Conservation (phyloP, 2,329 filamentous ascomycete genomes). For the Talaromyces funiculosus region DNA sequence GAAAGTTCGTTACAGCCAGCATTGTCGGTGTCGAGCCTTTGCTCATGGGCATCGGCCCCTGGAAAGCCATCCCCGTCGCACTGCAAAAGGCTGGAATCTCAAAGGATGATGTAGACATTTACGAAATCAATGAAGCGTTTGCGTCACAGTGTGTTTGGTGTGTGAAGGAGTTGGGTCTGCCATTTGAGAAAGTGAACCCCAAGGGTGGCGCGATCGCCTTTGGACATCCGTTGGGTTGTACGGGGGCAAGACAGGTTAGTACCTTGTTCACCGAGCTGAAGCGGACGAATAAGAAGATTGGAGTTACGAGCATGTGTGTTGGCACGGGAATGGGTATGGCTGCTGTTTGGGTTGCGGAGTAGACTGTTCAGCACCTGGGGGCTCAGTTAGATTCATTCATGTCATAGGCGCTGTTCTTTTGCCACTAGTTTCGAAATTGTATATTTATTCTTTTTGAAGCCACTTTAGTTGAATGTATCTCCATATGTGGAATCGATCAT, state of each 20-base stretch:
- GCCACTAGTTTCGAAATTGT: background rate
- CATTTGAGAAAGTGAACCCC: constrained; percentile 85
- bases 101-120: constrained; percentile 91
- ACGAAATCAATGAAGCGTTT: constrained; percentile 99
- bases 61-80: constrained; percentile 90
- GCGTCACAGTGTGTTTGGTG: constrained; percentile 93
- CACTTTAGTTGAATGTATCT: too few species aligned
- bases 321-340: constrained; percentile 98
- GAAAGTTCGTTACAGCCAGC: constrained; percentile 83
- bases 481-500: background rate
- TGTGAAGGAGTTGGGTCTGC: constrained; percentile 77
- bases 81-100: constrained; percentile 79
- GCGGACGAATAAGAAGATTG: constrained; percentile 76
- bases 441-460: background rate
- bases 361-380: constrained; percentile 26
- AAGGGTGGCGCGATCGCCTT: constrained; percentile 97
- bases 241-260: constrained; percentile 86
- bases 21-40: constrained; percentile 86
- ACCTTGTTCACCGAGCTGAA: constrained; percentile 86
- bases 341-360: constrained; percentile 92
- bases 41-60: constrained; percentile 93
- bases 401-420: background rate
- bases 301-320: constrained; percentile 92
- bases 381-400: background rate
- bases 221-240: constrained; percentile 90